A percentile compares a stretch with the other conserved stretches of the same genome.
Conservation (phyloP, 192 early-diverging fungal genomes). For the Coemansia sp. region DNA sequence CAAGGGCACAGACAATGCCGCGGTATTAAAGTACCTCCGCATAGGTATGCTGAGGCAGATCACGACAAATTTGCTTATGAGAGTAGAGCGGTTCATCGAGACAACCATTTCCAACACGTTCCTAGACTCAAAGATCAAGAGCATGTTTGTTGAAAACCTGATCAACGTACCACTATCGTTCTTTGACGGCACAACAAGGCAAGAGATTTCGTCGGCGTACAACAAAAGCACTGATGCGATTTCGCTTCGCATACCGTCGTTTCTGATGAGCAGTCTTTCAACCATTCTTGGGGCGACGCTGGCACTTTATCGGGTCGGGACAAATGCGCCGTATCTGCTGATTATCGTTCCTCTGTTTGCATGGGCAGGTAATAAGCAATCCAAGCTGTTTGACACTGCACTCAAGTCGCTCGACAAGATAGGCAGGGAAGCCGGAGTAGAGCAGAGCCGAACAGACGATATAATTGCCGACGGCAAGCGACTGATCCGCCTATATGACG, state of each 20-base stretch:
- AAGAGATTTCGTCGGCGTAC: constrained; percentile 25
- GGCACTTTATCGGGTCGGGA: constrained; percentile 17
- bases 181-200: constrained; percentile 34
- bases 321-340: constrained; percentile 28
- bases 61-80: background rate
- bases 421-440: background rate
- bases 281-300: constrained; percentile 3
- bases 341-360: constrained; percentile 16
- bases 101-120: background rate
- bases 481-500: constrained; percentile 67
- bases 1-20: background rate
- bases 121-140: constrained; percentile 13
- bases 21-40: constrained; percentile 23
- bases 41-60: constrained; percentile 16
- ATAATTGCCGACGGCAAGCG: constrained; percentile 60
- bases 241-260: constrained; percentile 10
- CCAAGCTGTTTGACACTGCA: constrained; percentile 5
- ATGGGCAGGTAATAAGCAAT: background rate
- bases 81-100: constrained; percentile 4
- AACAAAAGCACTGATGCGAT: constrained; percentile 16
- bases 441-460: constrained; percentile 5
- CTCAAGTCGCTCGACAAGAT: background rate
- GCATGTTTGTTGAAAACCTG: constrained; percentile 22
- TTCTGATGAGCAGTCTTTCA: constrained; percentile 17
- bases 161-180: constrained; percentile 40